Base-by-base conservation (phyloP, 2,329 filamentous ascomycete genomes). In the Didymella lethalis region DNA sequence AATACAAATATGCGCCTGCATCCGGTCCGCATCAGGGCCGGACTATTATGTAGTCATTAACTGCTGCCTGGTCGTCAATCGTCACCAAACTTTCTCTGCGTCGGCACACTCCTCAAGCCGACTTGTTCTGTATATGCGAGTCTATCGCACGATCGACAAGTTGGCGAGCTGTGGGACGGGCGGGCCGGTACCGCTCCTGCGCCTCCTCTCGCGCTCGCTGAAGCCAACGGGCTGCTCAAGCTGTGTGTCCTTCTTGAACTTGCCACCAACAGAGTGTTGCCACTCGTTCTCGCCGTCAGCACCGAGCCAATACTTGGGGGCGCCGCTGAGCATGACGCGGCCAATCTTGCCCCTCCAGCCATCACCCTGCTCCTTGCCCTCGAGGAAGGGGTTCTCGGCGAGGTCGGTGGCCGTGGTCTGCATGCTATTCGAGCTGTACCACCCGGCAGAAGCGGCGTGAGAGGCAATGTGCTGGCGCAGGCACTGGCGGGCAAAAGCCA, bases 341-440 rank as follows among this genome's bases (percentile, higher is more conserved):
- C 93, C 93, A 11, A 96, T 71, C 69, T 86, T 88, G 32, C 93
- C 93, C 75, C 85, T 85, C 86, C 90, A 93, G 18, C 93, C 93
- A 62, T 90, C 84, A 11, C 92, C 92, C 55, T 91, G 88, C n/a
- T 89, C 86, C 44, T 87, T 85, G 50, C 86, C 87, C 31, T 81
- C 78, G 0, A 86, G 85, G 77, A 97, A 97, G 0, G 92, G 82
- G 79, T 92, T 87, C 62, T 87, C 85, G 32, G 85, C 83, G 51
- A 83, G 78, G 51, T 82, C 79, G 34, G 80, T 74, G 4, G 78
- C 78, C 3, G 80, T 70, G 7, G 79, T 75, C 23, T 71, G 57
- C 55, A 82, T 68, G 45, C 66, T 69, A 62, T 68, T 72, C 16
- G 70, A 67, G 52, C 55, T 70, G 66, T 74, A 75, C 64, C 80